A percentile compares a stretch with the other conserved stretches of the same genome.
phyloP scores from a whole-genome alignment of 2,329 filamentous ascomycete genomes.

The Clarireedia monteithiana region DNA sequence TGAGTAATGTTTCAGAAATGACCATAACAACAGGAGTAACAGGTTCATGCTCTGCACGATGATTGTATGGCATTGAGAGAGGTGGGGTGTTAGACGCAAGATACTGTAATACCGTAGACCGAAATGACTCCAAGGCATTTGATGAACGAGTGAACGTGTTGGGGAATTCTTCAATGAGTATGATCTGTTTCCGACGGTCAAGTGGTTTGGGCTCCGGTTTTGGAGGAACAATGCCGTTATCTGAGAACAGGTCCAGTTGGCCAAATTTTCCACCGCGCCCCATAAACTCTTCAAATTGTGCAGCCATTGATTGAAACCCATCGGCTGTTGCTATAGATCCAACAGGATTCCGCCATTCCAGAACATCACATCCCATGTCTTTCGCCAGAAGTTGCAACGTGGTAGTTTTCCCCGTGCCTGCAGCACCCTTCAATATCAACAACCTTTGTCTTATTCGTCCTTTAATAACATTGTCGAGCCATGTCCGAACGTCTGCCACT shows the following conservation, averaged over 20 bases:
- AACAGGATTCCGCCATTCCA: constrained; percentile 87
- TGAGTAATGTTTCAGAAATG: constrained; percentile 83
- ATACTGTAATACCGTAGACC: constrained; percentile 66
- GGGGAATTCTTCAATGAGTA: constrained; percentile 76
- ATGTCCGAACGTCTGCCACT: constrained; percentile 73
- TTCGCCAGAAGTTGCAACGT: constrained; percentile 72
- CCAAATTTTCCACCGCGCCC: constrained; percentile 73
- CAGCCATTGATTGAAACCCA: constrained; percentile 61
- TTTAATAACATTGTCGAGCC: constrained; percentile 68
- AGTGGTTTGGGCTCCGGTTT: constrained; percentile 26
- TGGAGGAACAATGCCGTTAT: constrained; percentile 20
- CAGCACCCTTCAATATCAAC: constrained; percentile 80
- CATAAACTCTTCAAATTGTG: constrained; percentile 89
- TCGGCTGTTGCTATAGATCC: constrained; percentile 49
- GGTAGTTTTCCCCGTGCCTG: constrained; percentile 88
- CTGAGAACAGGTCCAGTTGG: constrained; percentile 47
- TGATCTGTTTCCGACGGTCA: constrained; percentile 43
- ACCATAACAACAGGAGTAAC: constrained; percentile 77
- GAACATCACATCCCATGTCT: constrained; percentile 66
- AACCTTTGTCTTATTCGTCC: constrained; percentile 63
- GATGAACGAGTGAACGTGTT: constrained; percentile 65
- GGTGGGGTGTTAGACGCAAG: constrained; percentile 60
- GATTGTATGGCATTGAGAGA: constrained; percentile 37
- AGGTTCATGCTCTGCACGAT: constrained; percentile 30
- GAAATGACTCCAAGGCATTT: constrained; percentile 59